A percentile compares a stretch with the other conserved stretches of the same genome.
Conservation (phyloP, 768 basidiomycete species). For the Hypsizygus marmoreus region DNA sequence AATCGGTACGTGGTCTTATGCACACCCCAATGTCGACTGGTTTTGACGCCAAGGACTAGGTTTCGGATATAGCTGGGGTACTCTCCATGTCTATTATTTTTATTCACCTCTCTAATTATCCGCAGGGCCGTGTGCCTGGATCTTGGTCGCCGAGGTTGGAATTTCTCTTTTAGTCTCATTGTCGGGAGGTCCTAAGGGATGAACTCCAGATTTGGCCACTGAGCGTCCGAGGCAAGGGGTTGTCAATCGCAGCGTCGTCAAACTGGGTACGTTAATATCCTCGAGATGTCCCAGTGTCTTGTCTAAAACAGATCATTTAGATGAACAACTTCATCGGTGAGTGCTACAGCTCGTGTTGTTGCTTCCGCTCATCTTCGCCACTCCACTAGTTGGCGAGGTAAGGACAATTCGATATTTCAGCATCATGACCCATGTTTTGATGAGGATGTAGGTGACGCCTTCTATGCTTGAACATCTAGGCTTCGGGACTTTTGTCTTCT, state of each 20-base stretch:
- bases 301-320: conserved; percentile 27
- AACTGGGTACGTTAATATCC: conserved; percentile 56
- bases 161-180: too few relatives aligned
- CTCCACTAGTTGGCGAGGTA: conserved; percentile 50
- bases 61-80: conserved; percentile 79
- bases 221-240: conserved; percentile 72
- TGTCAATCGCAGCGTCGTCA: conserved; percentile 73
- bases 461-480: conserved; percentile 65
- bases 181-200: too few relatives aligned
- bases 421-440: neutral
- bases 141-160: conserved; percentile 72
- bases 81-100: neutral
- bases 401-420: neutral
- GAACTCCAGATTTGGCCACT: conserved; percentile 74
- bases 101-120: neutral
- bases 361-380: neutral
- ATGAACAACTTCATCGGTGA: conserved; percentile 79
- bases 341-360: conserved; percentile 14
- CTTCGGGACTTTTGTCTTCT: conserved; percentile 78
- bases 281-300: neutral
- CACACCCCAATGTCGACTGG: neutral
- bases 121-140: conserved; percentile 69
- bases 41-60: conserved; percentile 34
- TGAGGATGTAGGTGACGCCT: conserved; percentile 54
- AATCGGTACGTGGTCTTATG: conserved; percentile 41